These are phyloP conservation scores for Cercophora samala DNA, from an alignment of 495 filamentous ascomycete species.

Conservation along the genomic window DNA sequence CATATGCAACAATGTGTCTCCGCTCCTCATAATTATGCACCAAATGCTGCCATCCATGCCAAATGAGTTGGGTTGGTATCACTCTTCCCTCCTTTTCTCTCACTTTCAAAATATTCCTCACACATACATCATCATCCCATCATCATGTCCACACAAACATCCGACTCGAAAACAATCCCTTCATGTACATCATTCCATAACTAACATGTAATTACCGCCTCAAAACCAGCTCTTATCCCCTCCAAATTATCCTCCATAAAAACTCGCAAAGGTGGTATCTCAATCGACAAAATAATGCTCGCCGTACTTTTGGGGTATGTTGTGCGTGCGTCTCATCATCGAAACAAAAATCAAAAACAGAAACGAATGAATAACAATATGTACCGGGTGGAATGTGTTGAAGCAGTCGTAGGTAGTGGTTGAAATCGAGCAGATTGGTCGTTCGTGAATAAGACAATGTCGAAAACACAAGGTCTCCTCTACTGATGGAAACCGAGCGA, in stretches of 20 bases:
- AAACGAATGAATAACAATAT: constrained; percentile 13
- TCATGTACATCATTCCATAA: not conserved
- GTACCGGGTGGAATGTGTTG: not conserved
- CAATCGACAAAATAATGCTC: constrained; percentile 5
- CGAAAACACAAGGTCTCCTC: not conserved
- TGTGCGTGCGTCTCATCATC: not conserved
- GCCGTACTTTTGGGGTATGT: not conserved
- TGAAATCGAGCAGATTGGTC: not conserved
- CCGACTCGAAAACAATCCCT: not conserved
- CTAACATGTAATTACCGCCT: not conserved
- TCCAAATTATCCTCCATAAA: not conserved
- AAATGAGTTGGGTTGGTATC: not conserved
- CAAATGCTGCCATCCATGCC: not conserved
- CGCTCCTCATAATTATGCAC: not conserved
- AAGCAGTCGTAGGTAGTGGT: not conserved
- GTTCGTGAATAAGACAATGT: not conserved
- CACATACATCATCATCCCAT: constrained; percentile 8
- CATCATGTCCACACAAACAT: constrained; percentile 3
- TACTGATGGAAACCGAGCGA: constrained; percentile 50
- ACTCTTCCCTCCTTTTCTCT: not conserved
- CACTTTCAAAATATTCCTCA: not conserved
- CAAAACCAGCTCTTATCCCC: not conserved
- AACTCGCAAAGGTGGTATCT: constrained; percentile 4
- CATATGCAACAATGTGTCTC: not conserved
- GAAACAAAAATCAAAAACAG: constrained; percentile 1